phyloP scores from a whole-genome alignment of 2,329 filamentous ascomycete genomes.

The Nannizziopsis arthrosporioides region DNA sequence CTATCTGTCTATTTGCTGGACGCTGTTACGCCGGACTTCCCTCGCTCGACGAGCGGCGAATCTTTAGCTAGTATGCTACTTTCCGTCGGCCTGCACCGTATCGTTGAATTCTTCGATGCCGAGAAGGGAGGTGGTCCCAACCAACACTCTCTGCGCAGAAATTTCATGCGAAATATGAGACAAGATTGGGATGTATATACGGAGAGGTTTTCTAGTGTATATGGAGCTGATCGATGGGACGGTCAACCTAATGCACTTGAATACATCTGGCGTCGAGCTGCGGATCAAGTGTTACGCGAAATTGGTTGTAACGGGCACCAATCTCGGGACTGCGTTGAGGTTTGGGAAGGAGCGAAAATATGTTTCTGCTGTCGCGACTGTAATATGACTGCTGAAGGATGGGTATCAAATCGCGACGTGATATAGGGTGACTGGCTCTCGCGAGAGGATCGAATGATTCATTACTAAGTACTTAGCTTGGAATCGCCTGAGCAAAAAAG shows the following conservation, averaged over 20 bases:
- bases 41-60: slow-evolving; percentile 21
- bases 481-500: no score
- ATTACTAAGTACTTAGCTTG: no score
- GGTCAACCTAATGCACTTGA: slow-evolving; percentile 20
- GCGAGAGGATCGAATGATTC: no score
- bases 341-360: slow-evolving; percentile 27
- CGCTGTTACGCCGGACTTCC: slow-evolving; percentile 27
- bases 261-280: slow-evolving; percentile 33
- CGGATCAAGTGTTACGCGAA: slow-evolving; percentile 22
- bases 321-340: slow-evolving; percentile 23
- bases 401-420: background rate
- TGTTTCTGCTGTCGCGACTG: slow-evolving; percentile 29
- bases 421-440: background rate
- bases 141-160: slow-evolving; percentile 31
- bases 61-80: slow-evolving; percentile 34
- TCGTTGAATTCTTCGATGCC: slow-evolving; percentile 34
- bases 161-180: slow-evolving; percentile 36
- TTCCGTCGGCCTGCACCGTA: slow-evolving; percentile 27
- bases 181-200: slow-evolving; percentile 28
- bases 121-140: slow-evolving; percentile 34
- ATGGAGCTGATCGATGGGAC: slow-evolving; percentile 23
- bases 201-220: slow-evolving; percentile 31
- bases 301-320: slow-evolving; percentile 25
- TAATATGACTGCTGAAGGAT: slow-evolving; percentile 10
- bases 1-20: slow-evolving; percentile 30